Evolutionary conservation across 768 basidiomycete species (phyloP), one percentile per base, ranked within the genome.

Genomic region (Lentinula guzmanii): DNA sequence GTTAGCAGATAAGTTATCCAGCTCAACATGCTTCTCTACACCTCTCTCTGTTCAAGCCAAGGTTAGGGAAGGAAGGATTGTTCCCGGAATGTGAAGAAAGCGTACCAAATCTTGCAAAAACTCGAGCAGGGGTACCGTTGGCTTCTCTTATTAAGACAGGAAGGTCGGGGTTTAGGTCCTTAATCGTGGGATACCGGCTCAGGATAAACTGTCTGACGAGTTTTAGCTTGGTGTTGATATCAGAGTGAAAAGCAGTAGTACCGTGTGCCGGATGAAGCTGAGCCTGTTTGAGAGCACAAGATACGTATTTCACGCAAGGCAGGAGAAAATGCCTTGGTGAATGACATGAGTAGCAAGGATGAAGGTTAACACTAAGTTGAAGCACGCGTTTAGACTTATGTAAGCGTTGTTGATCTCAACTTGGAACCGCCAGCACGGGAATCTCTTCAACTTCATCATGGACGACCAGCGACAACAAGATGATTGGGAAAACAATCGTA

Each of bases 21-120:
- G 75, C 70, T 90, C 88, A 59, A 90, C 84, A 71, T 92, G 87
- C 70, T 81, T 87, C 76, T 94, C 92, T 21, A 87, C 81, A 52
- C 92, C 92, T 58, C 82, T 83, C 73, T 93, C 92, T 94, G 71
- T 28, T 66, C n/a, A 69, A 64, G 50, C 65, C 13, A 58, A 53
- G 65, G 62, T 62, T 62, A 41, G 62, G 41, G 61, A 37, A 55
- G 39, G 35, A 58, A 39, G 37, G 51, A 58, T 9, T 61, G 67
- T 50, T 62, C 65, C 45, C 60, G 39, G 57, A 52, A 60, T 39
- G 57, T 60, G 63, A 15, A 15, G 16, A 55, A 37, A 10, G 73
- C 90, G 72, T 75, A 94, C 92, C 91, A 70, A 91, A 94, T 68
- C 92, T 80, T 58, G 89, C 91, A 81, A 93, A 94, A 52, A 83